Base-by-base conservation (phyloP, 1,284 basidiomycete species). In the Schizophyllum amplum region DNA sequence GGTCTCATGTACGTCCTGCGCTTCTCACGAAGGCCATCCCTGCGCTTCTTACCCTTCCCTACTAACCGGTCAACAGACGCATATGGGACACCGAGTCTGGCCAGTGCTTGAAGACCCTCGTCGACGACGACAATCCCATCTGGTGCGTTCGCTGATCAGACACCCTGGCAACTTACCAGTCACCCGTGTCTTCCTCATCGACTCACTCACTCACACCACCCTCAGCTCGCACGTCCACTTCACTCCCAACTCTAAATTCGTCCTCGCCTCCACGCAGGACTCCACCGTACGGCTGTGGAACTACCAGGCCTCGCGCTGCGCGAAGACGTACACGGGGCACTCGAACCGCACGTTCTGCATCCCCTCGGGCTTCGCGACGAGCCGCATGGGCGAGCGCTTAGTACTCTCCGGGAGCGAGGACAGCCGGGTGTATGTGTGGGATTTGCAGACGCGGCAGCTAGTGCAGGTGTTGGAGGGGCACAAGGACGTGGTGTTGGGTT, bases 51-150 rank as follows among this genome's bases (percentile, higher is more conserved):
- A n/a, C 25, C 54, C 24, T 51, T 59, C 56, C 55, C n/a, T 57
- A 4, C 55, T 61, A 57, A 57, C 56, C 27, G 1, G 55, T 50
- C 49, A 33, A 47, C 57, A 48, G 94, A 68, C 94, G 95, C 54
- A 83, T 97, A 61, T 99, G 97, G 97, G 95, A 98, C 67, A 87
- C 92, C 0, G 87, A 93, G 56, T 95, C 94, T 0, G 97, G 95
- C 1, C 94, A 98, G 70, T 99, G 97, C 72, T 77, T 99, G 48
- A 98, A 96, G 70, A 99, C 97, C 4, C 72, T 99, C 24, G 94
- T 95, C 11, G 95, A 98, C 64, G 94, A 95, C 65, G 92, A 95
- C 61, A 96, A 96, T 73, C 90, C 92, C 2, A 92, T 96, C 56
- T 90, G 95, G 86, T 92, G 61, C 52, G 81, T 59, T 42, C 52